Evolutionary conservation across 805 yeast genomes (phyloP), one percentile per base, ranked within the genome.

Genomic region (Metschnikowia chrysomelidarum): DNA sequence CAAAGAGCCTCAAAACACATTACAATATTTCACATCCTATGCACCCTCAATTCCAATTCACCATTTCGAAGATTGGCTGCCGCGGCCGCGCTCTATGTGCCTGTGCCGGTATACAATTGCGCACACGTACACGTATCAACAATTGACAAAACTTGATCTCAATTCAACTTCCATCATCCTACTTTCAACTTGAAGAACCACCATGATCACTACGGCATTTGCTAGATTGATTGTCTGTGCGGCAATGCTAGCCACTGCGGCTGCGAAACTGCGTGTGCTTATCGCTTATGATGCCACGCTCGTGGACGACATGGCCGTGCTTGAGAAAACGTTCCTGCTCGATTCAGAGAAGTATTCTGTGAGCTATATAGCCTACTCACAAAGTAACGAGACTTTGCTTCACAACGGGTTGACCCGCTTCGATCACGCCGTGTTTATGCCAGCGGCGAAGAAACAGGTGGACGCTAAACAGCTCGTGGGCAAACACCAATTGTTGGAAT

Each of bases 401-500:
- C 33, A 40, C 25, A 54, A 53, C 16, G 62, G 50, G 4, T 51
- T 46, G 17, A 45, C 53, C 6, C 43, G 42, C 21, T 64, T 43
- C 38, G 54, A 59, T 29, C 56, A 62, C 43, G 46, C 61, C 43
- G 47, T 67, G 13, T 54, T 62, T 26, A 53, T 67, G 40, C 72
- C 72, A 5, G 44, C 62, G 9, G 30, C 59, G 24, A 62, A 62
- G 44, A 64, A 60, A 49, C 38, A 58, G 5, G 51, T 63, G 27
- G 49, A 42, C 5, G 56, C 60, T 30, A 67, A 65, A 30, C 33
- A 30, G 19, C 61, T 74, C 22, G 44, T 65, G 41, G 53, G 54
- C 41, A 65, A 57, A 38, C 55, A 53, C 39, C 57, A 63, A 7
- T 59, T 93, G 41, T 56, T 87, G 27, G 67, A 76, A 24, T 87